phyloP scores from a whole-genome alignment of 2,329 filamentous ascomycete species.

The Ambrosiella cleistominuta region DNA sequence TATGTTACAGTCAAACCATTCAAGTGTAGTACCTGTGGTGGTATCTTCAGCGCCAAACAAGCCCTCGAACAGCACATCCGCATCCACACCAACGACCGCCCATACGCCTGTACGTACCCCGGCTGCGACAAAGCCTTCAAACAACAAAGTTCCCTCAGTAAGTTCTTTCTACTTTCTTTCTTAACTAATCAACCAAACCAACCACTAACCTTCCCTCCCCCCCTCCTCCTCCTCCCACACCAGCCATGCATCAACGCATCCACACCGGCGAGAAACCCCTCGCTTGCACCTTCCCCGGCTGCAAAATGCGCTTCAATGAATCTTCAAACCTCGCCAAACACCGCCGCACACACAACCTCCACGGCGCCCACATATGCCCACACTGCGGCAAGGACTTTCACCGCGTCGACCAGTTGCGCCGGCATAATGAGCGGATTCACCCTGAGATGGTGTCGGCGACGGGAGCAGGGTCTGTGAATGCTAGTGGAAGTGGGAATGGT shows the following conservation, averaged over 20 bases:
- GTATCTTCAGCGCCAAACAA: constrained; percentile 47
- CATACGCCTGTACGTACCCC: constrained; percentile 35
- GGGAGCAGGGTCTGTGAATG: neutral
- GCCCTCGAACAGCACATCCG: constrained; percentile 49
- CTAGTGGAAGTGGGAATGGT: neutral
- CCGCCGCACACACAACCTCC: constrained; percentile 39
- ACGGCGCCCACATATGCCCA: constrained; percentile 33
- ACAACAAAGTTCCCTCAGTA: constrained; percentile 50
- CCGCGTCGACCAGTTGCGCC: constrained; percentile 41
- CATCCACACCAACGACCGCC: constrained; percentile 48
- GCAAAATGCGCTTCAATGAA: constrained; percentile 42
- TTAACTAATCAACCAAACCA: no score
- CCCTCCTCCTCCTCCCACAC: constrained; percentile 7
- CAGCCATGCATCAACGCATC: constrained; percentile 49
- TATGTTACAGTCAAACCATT: constrained; percentile 37
- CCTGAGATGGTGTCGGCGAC: constrained; percentile 13
- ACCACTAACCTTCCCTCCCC: neutral
- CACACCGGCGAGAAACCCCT: constrained; percentile 50
- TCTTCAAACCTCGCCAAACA: constrained; percentile 52
- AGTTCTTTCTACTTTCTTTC: constrained; percentile 16
- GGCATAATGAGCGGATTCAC: constrained; percentile 23
- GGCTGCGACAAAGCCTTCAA: constrained; percentile 43
- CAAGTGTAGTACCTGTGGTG: constrained; percentile 35
- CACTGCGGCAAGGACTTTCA: constrained; percentile 41
- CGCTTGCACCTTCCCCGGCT: constrained; percentile 31